Conservation (phyloP, 352 stramenopile genomes). For the Aphanomyces cochlioides region DNA sequence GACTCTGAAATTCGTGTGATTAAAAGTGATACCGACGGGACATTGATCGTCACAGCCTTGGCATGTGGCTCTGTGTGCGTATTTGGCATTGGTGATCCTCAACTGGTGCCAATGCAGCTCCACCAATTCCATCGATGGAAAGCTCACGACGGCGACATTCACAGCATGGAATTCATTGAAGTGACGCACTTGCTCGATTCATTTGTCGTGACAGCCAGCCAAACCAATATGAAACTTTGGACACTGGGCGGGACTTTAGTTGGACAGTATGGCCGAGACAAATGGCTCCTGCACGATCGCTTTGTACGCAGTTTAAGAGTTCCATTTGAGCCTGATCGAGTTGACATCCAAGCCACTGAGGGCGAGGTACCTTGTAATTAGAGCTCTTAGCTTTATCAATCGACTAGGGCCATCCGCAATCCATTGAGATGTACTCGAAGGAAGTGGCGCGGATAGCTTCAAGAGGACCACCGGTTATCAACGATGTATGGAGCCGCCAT, state of each 20-base stretch:
- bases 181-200: constrained; percentile 6
- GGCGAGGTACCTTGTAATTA: not conserved
- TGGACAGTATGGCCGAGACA: not conserved
- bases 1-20: constrained; percentile 12
- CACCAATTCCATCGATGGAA: not conserved
- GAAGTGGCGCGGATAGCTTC: not conserved
- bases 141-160: constrained; percentile 7
- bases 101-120: not conserved
- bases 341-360: not conserved
- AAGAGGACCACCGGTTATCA: not conserved
- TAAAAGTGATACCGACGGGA: constrained; percentile 6
- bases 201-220: constrained; percentile 7
- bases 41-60: constrained; percentile 3
- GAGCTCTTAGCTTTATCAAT: not conserved
- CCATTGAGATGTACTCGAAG: constrained; percentile 9
- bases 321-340: not conserved
- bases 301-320: not conserved
- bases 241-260: constrained; percentile 11
- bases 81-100: not conserved
- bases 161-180: constrained; percentile 19
- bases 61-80: not conserved
- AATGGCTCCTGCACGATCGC: not conserved
- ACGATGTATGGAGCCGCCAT: constrained; percentile 23
- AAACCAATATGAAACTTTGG: constrained; percentile 19
- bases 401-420: constrained; percentile 5